Conservation (phyloP, 2,329 filamentous ascomycete species). For the Ceratocystis papillata region DNA sequence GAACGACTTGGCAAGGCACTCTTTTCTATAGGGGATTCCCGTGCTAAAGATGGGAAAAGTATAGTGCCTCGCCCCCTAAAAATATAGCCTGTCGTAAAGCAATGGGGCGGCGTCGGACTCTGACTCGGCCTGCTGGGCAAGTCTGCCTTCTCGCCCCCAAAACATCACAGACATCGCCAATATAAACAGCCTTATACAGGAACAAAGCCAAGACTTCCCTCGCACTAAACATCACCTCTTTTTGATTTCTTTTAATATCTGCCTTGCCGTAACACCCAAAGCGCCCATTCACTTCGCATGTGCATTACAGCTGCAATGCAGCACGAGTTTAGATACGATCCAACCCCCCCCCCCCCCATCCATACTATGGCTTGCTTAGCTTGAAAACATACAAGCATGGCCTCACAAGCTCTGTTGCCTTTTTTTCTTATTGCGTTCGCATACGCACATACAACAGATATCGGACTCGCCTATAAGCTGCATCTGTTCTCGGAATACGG, state of each 20-base stretch:
- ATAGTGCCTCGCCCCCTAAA: background rate
- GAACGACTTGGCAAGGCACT: no score
- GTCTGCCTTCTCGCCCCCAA: no score
- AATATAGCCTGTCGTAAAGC: background rate
- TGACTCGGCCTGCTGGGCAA: no score
- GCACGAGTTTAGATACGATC: background rate
- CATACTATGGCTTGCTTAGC: background rate
- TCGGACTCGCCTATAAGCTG: background rate
- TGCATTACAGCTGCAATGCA: background rate
- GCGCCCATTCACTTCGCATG: background rate
- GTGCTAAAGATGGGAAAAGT: background rate
- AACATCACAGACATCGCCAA: no score
- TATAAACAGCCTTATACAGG: no score
- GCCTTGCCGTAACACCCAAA: background rate
- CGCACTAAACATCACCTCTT: background rate
- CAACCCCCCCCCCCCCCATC: background rate
- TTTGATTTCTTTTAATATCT: background rate
- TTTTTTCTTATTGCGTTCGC: background rate
- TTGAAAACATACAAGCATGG: background rate
- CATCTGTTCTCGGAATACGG: background rate
- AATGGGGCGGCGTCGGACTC: no score
- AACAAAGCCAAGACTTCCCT: background rate
- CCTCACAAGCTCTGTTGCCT: background rate
- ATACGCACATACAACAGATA: background rate
- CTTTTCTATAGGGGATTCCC: background rate